phyloP scores from a whole-genome alignment of 1,284 basidiomycete species.

The Pseudozyma flocculosa region DNA sequence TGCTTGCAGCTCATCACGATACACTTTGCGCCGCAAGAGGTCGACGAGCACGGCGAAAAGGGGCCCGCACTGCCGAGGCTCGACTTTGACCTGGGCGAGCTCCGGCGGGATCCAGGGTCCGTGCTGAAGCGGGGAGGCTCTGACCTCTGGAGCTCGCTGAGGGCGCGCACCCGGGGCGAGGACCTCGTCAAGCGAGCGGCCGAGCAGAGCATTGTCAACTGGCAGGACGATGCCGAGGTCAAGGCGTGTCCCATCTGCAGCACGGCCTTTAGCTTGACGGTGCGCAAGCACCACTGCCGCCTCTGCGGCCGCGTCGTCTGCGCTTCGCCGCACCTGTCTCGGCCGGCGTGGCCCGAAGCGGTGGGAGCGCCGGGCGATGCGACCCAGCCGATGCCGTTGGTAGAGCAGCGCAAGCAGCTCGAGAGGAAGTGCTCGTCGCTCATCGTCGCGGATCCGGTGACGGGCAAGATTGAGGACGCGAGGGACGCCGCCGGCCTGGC shows the following conservation, averaged over 20 bases:
- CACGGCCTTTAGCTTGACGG: slow-evolving; percentile 81
- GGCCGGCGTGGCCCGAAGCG: slow-evolving; percentile 21
- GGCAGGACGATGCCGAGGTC: slow-evolving; percentile 80
- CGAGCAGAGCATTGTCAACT: slow-evolving; percentile 90
- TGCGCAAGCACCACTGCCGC: slow-evolving; percentile 94
- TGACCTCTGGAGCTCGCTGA: slow-evolving; percentile 33
- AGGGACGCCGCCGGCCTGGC: slow-evolving; percentile 11
- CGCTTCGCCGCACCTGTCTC: slow-evolving; percentile 71
- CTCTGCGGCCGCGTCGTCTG: slow-evolving; percentile 91
- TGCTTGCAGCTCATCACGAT: slow-evolving; percentile 31
- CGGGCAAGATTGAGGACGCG: slow-evolving; percentile 28
- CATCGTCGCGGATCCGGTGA: slow-evolving; percentile 35
- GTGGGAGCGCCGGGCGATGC: slow-evolving; percentile 18
- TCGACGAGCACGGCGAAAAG: slow-evolving; percentile 11
- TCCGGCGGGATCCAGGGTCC: slow-evolving; percentile 24
- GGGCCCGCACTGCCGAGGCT: slow-evolving; percentile 2
- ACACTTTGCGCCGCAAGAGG: slow-evolving; percentile 24
- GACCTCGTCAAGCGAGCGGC: slow-evolving; percentile 33
- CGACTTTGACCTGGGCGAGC: slow-evolving; percentile 32
- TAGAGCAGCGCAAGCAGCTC: slow-evolving; percentile 12
- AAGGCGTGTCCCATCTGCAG: slow-evolving; percentile 84
- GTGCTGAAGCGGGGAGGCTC: slow-evolving; percentile 21
- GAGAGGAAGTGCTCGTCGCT: slow-evolving; percentile 38
- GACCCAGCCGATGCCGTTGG: not conserved
- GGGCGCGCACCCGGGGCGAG: slow-evolving; percentile 28